These are phyloP conservation scores for Triadica sebifera DNA, from an alignment of 345 rosid species.

Conservation along the genomic window DNA sequence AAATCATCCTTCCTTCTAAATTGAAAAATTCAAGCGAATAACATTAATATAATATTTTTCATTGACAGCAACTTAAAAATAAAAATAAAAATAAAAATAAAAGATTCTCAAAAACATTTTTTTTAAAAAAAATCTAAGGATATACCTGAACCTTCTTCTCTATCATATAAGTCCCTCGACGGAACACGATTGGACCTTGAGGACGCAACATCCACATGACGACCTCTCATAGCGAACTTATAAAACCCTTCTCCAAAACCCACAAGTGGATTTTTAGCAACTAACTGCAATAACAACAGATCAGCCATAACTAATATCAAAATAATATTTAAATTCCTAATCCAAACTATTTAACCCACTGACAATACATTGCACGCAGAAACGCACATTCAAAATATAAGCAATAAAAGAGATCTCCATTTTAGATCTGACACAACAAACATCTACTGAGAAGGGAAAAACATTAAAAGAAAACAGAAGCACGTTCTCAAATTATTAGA, in stretches of 20 bases:
- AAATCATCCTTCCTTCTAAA: background rate
- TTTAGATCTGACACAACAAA: constrained; percentile 8
- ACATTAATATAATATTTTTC: background rate
- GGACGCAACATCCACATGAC: constrained; percentile 45
- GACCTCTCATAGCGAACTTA: constrained; percentile 58
- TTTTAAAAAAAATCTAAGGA: background rate
- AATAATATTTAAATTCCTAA: background rate
- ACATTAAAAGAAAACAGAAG: background rate
- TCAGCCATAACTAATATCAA: background rate
- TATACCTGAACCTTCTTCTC: constrained; percentile 54
- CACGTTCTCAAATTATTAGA: background rate
- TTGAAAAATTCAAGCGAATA: background rate
- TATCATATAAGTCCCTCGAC: constrained; percentile 48
- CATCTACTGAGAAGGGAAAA: background rate
- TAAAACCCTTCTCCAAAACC: constrained; percentile 14
- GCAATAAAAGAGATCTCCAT: background rate
- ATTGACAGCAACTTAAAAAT: background rate
- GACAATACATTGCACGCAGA: background rate
- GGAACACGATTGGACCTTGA: constrained; percentile 49
- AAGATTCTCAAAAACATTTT: background rate
- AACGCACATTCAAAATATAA: background rate
- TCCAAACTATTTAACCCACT: background rate
- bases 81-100: background rate
- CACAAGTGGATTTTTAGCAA: constrained; percentile 14
- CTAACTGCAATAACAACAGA: constrained; percentile 20